Percentiles rank a stretch among this genome's conserved stretches.
phyloP scores from a whole-genome alignment of 257 asterid genomes.

The Solanum paucissectum region DNA sequence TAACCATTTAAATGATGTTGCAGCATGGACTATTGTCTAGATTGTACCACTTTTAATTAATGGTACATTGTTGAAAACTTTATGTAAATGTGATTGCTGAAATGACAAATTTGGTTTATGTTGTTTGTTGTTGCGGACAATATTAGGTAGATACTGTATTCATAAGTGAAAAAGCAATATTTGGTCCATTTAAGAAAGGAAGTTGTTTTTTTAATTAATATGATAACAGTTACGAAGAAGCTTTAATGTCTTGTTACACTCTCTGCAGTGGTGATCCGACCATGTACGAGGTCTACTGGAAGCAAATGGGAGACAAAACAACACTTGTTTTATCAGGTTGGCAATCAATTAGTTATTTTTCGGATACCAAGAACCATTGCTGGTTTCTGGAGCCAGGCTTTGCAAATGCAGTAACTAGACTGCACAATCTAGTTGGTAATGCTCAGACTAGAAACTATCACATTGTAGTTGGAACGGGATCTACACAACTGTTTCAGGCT shows the following conservation, averaged over 20 bases:
- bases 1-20: constrained; percentile 34
- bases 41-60: constrained; percentile 19
- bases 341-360: constrained; percentile 85
- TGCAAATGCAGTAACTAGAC: constrained; percentile 37
- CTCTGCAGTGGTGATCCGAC: constrained; percentile 84
- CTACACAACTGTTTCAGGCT: constrained; percentile 88
- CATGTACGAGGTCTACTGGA: constrained; percentile 86
- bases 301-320: constrained; percentile 53
- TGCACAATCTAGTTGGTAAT: constrained; percentile 75
- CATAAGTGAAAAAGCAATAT: background rate
- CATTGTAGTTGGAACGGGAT: constrained; percentile 90
- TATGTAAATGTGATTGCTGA: background rate
- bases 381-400: constrained; percentile 89
- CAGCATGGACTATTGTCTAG: constrained; percentile 35
- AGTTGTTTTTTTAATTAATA: background rate
- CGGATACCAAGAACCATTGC: constrained; percentile 53
- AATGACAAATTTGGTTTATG: background rate
- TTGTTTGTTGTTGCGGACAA: background rate
- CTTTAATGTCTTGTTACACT: background rate
- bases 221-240: constrained; percentile 1
- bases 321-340: constrained; percentile 71
- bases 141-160: background rate
- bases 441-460: constrained; percentile 58
- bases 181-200: background rate
- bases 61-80: background rate